Evolutionary conservation across 306 rosid genomes (phyloP).

Genomic region (Malus orientalis): DNA sequence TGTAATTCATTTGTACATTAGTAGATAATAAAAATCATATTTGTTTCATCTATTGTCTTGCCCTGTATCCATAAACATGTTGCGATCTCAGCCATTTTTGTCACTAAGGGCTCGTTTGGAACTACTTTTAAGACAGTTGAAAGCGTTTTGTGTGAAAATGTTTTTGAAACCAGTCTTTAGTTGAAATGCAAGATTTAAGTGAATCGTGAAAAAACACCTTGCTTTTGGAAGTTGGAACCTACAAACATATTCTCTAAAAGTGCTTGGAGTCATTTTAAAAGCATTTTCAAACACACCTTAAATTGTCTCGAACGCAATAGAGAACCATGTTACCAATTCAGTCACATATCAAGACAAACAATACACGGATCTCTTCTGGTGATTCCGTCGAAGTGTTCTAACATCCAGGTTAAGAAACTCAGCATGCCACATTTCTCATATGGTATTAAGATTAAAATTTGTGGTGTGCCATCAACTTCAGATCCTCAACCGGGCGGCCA

Average conservation of each 20-base stretch:
- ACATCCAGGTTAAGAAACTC: neutral
- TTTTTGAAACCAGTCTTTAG: too few relatives aligned
- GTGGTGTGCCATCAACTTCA: neutral
- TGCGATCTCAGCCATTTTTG: neutral
- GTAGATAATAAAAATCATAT: neutral
- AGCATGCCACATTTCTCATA: neutral
- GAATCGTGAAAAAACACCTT: too few relatives aligned
- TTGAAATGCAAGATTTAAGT: too few relatives aligned
- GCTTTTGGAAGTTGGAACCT: too few relatives aligned
- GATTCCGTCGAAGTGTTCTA: neutral
- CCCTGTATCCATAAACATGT: neutral
- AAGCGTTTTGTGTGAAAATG: too few relatives aligned
- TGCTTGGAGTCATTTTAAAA: too few relatives aligned
- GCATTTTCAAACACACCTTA: neutral
- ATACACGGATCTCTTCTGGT: neutral
- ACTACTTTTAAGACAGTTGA: too few relatives aligned
- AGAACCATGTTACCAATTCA: neutral
- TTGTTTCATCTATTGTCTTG: neutral
- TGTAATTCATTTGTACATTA: slow-evolving; percentile 2
- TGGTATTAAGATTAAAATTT: neutral
- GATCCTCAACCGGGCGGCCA: slow-evolving; percentile 83
- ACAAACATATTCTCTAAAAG: too few relatives aligned
- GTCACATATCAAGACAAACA: neutral
- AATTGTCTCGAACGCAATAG: neutral
- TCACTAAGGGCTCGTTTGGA: too few relatives aligned